These are phyloP conservation scores for Ogataea methanolica DNA, from an alignment of 805 yeast species.

Conservation along the genomic window DNA sequence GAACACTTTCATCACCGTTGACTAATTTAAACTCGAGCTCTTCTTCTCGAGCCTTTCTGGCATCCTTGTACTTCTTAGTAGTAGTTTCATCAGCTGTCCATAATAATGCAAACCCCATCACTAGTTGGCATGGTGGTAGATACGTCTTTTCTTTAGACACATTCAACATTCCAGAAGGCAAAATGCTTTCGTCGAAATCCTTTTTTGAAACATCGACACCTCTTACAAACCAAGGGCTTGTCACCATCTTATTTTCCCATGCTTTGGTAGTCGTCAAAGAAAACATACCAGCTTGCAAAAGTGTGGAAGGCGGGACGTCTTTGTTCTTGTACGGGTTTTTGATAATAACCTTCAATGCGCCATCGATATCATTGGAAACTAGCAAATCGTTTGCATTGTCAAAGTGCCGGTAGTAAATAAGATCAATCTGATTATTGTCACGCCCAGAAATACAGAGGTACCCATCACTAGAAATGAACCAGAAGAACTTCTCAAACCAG, in stretches of 20 bases:
- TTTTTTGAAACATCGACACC: conserved; percentile 67
- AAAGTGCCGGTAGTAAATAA: conserved; percentile 74
- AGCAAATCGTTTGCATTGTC: conserved; percentile 62
- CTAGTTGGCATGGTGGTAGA: conserved; percentile 76
- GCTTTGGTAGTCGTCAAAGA: conserved; percentile 80
- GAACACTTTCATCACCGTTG: conserved; percentile 22
- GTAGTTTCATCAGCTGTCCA: conserved; percentile 65
- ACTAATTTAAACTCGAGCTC: conserved; percentile 28
- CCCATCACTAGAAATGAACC: conserved; percentile 93
- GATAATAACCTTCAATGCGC: conserved; percentile 70
- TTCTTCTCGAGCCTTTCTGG: conserved; percentile 20
- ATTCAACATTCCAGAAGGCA: conserved; percentile 60
- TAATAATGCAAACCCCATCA: conserved; percentile 83
- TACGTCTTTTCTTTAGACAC: conserved; percentile 49
- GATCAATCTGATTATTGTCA: conserved; percentile 73
- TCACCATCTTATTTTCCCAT: conserved; percentile 81
- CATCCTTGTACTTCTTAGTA: conserved; percentile 29
- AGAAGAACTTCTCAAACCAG: conserved; percentile 92
- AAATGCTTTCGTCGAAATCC: conserved; percentile 50
- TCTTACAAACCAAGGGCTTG: conserved; percentile 82
- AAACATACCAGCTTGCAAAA: conserved; percentile 85
- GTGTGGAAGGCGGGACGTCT: conserved; percentile 77
- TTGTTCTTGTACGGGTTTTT: conserved; percentile 73
- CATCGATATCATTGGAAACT: conserved; percentile 71
- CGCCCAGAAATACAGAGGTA: conserved; percentile 84